Evolutionary conservation across 106 monocot species (phyloP).

Genomic region (Dendrobium chrysotoxum): DNA sequence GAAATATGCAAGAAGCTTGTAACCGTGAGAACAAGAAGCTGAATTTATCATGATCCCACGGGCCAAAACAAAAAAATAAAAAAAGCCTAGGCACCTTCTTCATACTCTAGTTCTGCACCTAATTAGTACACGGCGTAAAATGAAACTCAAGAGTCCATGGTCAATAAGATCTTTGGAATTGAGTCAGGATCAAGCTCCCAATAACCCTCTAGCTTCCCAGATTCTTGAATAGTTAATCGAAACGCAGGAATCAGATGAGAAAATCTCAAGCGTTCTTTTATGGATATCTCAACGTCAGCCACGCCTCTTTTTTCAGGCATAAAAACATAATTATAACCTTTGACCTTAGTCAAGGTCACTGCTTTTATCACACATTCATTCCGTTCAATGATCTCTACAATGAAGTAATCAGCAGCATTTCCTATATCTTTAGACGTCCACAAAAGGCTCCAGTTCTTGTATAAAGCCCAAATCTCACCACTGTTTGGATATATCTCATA

Average conservation of each 20-base stretch:
- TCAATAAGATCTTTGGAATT: constrained; percentile 20
- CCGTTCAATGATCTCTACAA: constrained; percentile 44
- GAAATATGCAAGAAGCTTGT: not conserved
- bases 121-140: not conserved
- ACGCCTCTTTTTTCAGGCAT: constrained; percentile 10
- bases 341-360: constrained; percentile 25
- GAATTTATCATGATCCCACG: not conserved
- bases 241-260: constrained; percentile 71
- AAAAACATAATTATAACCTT: constrained; percentile 43
- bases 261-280: constrained; percentile 32
- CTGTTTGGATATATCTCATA: constrained; percentile 27
- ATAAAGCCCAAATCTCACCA: constrained; percentile 58
- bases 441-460: constrained; percentile 30
- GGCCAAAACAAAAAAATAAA: not conserved
- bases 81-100: not conserved
- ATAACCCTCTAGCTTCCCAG: constrained; percentile 38
- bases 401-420: constrained; percentile 31
- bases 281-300: constrained; percentile 17
- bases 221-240: constrained; percentile 40
- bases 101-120: not conserved
- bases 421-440: constrained; percentile 18
- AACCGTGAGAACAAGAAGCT: not conserved
- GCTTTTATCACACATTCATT: constrained; percentile 6
- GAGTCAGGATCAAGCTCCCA: constrained; percentile 84
- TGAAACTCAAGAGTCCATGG: not conserved